phyloP scores from a whole-genome alignment of 495 filamentous ascomycete species.

The Penicillium silybi region DNA sequence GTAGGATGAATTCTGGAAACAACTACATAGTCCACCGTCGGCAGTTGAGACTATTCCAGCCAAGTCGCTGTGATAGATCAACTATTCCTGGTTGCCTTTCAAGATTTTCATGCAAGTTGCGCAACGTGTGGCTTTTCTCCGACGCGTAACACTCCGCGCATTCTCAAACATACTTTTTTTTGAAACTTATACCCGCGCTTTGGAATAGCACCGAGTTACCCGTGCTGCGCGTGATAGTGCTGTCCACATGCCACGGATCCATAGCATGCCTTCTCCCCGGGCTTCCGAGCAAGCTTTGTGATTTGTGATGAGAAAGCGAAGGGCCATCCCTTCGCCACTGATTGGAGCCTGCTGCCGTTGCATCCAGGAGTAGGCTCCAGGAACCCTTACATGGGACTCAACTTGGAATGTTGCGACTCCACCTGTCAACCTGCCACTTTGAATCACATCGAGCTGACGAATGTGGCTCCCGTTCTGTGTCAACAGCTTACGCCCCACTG shows the following conservation, averaged over 20 bases:
- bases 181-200: background rate
- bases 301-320: conserved; percentile 1
- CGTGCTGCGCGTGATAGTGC: conserved; percentile 12
- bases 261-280: background rate
- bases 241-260: conserved; percentile 15
- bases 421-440: conserved; percentile 9
- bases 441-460: conserved; percentile 6
- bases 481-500: background rate
- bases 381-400: conserved; percentile 1
- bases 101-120: conserved; percentile 3
- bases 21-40: background rate
- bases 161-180: background rate
- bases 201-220: background rate
- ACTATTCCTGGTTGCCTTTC: background rate
- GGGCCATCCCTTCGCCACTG: background rate
- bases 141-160: conserved; percentile 9
- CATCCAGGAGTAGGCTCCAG: conserved; percentile 2
- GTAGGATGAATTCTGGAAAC: background rate
- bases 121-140: conserved; percentile 16
- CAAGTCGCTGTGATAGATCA: background rate
- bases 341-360: conserved; percentile 12
- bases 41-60: conserved; percentile 6
- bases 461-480: conserved; percentile 6
- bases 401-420: background rate
- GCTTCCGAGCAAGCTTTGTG: background rate